phyloP scores from a whole-genome alignment of 1,284 basidiomycete species.

The Mycena sp. region DNA sequence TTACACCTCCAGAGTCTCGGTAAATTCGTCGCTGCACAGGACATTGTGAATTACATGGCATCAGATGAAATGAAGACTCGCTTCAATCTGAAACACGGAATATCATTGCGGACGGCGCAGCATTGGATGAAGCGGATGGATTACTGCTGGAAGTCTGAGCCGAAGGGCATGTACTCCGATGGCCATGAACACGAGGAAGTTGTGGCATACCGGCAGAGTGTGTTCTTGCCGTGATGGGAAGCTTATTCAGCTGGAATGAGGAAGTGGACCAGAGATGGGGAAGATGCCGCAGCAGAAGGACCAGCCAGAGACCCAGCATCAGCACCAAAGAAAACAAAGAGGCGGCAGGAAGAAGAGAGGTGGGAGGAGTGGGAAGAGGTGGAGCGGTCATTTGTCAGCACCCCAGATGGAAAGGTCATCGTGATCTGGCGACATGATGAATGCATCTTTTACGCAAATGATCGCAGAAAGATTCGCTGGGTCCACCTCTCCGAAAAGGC shows the following conservation, averaged over 20 bases:
- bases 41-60: slow-evolving; percentile 41
- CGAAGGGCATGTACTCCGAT: no score
- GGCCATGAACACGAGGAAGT: slow-evolving; percentile 27
- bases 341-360: slow-evolving; percentile 29
- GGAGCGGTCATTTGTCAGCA: slow-evolving; percentile 31
- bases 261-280: slow-evolving; percentile 24
- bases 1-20: slow-evolving; percentile 10
- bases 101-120: slow-evolving; percentile 6
- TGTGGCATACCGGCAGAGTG: slow-evolving; percentile 7
- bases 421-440: slow-evolving; percentile 40
- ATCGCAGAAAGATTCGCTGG: no score
- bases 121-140: slow-evolving; percentile 8
- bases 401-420: slow-evolving; percentile 26
- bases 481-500: no score
- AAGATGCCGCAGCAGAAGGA: slow-evolving; percentile 22
- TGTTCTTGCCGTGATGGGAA: slow-evolving; percentile 34
- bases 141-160: background rate
- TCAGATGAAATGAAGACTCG: slow-evolving; percentile 34
- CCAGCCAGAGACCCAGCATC: slow-evolving; percentile 15
- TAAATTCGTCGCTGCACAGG: slow-evolving; percentile 37
- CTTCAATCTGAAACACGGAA: slow-evolving; percentile 23
- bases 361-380: slow-evolving; percentile 18
- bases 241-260: background rate
- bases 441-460: no score
- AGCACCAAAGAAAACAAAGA: slow-evolving; percentile 7